Conservation (phyloP, 176 grass and related monocot species). For the Areca catechu region DNA sequence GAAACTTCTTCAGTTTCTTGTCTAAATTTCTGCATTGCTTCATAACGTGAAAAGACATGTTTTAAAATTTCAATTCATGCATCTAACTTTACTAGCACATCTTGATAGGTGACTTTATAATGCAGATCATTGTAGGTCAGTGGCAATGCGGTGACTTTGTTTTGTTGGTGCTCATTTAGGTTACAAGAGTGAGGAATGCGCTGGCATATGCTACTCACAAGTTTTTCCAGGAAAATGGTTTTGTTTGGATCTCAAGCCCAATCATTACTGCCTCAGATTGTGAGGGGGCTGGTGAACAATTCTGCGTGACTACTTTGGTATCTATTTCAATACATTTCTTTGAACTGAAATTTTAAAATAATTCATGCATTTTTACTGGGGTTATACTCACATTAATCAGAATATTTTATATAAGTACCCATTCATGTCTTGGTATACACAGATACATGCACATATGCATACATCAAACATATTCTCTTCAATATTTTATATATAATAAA, state of each 20-base stretch:
- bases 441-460: too few relatives aligned
- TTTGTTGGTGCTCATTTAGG: conserved; percentile 45
- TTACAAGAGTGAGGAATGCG: conserved; percentile 93
- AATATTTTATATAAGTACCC: too few relatives aligned
- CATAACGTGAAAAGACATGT: too few relatives aligned
- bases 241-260: conserved; percentile 94
- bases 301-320: conserved; percentile 98
- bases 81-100: not conserved
- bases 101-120: not conserved
- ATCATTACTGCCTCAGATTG: conserved; percentile 98
- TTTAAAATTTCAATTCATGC: too few relatives aligned
- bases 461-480: too few relatives aligned
- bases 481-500: too few relatives aligned
- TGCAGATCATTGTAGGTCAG: conserved; percentile 15
- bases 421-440: too few relatives aligned
- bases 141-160: not conserved
- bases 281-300: conserved; percentile 96
- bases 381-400: too few relatives aligned
- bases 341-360: conserved; percentile 3
- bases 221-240: conserved; percentile 95
- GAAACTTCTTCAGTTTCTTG: too few relatives aligned
- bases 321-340: conserved; percentile 22
- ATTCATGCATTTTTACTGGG: too few relatives aligned
- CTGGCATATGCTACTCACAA: conserved; percentile 86
- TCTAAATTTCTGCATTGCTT: too few relatives aligned